phyloP scores from a whole-genome alignment of 2,329 filamentous ascomycete genomes.

The Sclerotinia borealis region DNA sequence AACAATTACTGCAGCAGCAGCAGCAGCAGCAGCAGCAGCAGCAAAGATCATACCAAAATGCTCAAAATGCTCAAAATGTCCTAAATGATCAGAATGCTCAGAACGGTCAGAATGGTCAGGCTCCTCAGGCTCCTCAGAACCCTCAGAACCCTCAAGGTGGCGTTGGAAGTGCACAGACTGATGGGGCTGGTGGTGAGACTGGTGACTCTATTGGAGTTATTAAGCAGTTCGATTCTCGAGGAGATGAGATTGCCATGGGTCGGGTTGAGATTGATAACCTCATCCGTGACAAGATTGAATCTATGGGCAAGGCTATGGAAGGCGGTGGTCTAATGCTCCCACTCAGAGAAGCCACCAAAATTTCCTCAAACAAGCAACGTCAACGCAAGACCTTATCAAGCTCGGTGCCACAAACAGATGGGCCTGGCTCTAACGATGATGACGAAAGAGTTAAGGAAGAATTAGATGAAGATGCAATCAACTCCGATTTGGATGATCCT shows the following conservation, averaged over 20 bases:
- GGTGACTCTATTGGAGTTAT: slow-evolving; percentile 50
- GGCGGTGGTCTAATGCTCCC: slow-evolving; percentile 72
- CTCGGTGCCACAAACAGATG: slow-evolving; percentile 49
- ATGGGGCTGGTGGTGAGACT: slow-evolving; percentile 61
- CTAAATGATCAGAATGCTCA: slow-evolving; percentile 33
- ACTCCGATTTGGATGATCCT: slow-evolving; percentile 93
- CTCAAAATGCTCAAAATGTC: slow-evolving; percentile 19
- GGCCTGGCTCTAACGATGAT: slow-evolving; percentile 49
- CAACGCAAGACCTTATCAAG: slow-evolving; percentile 28
- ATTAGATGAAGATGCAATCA: slow-evolving; percentile 90
- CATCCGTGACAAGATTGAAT: slow-evolving; percentile 62
- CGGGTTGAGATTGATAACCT: slow-evolving; percentile 60
- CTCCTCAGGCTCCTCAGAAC: background rate
- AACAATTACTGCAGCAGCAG: slow-evolving; percentile 9
- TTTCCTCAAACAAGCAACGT: slow-evolving; percentile 32
- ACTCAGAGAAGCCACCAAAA: slow-evolving; percentile 38
- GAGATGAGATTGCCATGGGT: slow-evolving; percentile 49
- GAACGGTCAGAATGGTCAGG: slow-evolving; percentile 33
- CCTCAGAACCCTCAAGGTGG: slow-evolving; percentile 34
- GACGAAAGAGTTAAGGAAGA: slow-evolving; percentile 51
- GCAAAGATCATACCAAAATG: slow-evolving; percentile 23
- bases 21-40: slow-evolving; percentile 10
- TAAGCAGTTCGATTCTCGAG: slow-evolving; percentile 47
- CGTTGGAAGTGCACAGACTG: slow-evolving; percentile 57
- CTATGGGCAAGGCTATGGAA: slow-evolving; percentile 62